Evolutionary conservation across 2,329 filamentous ascomycete species (phyloP).

Genomic region (Talaromyces rugulosus): DNA sequence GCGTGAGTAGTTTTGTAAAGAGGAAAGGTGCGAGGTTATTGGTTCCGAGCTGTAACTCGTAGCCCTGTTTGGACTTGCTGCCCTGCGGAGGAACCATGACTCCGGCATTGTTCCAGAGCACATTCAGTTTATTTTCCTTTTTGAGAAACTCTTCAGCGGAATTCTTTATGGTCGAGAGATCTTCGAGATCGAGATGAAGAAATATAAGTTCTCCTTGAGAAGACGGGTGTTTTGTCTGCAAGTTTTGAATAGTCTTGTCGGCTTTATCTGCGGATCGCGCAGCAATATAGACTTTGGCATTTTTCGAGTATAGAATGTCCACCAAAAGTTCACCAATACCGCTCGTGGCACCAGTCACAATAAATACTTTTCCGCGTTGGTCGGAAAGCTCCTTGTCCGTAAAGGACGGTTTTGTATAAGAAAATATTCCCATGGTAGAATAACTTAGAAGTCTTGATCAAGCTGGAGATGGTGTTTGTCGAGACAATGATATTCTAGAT

Average conservation of each 20-base stretch:
- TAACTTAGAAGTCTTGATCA: no score
- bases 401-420: background rate
- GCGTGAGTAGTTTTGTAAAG: conserved; percentile 35
- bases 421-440: no score
- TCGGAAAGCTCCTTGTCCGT: conserved; percentile 2
- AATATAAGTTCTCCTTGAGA: conserved; percentile 41
- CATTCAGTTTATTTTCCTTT: conserved; percentile 34
- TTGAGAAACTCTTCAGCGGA: conserved; percentile 34
- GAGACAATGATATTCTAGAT: no score
- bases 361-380: conserved; percentile 35
- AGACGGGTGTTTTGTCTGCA: conserved; percentile 26
- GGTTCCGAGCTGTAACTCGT: conserved; percentile 35
- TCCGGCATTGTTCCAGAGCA: conserved; percentile 35
- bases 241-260: conserved; percentile 40
- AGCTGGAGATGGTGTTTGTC: no score
- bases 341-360: conserved; percentile 44
- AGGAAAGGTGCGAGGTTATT: conserved; percentile 36
- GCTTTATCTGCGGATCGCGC: conserved; percentile 46
- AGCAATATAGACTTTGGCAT: conserved; percentile 54
- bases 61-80: conserved; percentile 29
- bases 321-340: conserved; percentile 43
- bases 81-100: conserved; percentile 36
- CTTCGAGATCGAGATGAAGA: conserved; percentile 44
- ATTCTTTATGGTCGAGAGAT: conserved; percentile 37
- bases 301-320: conserved; percentile 51